Conservation (phyloP, 352 stramenopile genomes). For the Pythium apleroticum region DNA sequence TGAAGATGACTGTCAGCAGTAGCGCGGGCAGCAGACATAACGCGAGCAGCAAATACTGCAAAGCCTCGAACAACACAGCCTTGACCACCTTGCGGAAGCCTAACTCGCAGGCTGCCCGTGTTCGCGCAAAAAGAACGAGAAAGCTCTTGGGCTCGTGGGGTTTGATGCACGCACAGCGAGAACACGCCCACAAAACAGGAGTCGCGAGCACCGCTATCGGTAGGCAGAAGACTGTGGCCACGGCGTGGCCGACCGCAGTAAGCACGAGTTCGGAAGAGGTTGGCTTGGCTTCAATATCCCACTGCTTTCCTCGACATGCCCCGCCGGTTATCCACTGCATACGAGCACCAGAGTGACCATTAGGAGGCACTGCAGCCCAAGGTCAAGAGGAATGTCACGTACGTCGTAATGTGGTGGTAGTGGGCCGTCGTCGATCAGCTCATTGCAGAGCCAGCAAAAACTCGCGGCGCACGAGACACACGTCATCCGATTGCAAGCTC, state of each 20-base stretch:
- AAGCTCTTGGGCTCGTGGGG: background rate
- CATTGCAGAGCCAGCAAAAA: constrained; percentile 91
- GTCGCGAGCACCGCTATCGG: background rate
- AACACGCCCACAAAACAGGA: background rate
- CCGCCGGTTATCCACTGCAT: background rate
- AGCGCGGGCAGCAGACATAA: background rate
- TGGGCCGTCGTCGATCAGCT: constrained; percentile 76
- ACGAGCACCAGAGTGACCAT: no score
- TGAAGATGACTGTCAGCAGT: background rate
- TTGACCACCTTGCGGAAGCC: background rate
- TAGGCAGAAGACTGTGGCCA: background rate
- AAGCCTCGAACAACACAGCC: background rate
- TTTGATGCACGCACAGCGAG: background rate
- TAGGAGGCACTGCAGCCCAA: background rate
- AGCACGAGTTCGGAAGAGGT: constrained; percentile 3
- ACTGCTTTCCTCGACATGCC: constrained; percentile 13
- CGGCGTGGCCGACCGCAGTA: background rate
- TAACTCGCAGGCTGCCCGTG: background rate
- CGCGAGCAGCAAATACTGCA: constrained; percentile 3
- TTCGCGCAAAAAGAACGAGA: background rate
- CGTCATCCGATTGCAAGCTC: constrained; percentile 92
- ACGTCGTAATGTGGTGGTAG: constrained; percentile 82
- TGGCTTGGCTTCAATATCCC: background rate
- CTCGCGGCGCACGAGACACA: constrained; percentile 77
- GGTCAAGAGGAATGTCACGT: background rate